Base-by-base conservation (phyloP, 495 filamentous ascomycete species). In the Penicillium paxilli region DNA sequence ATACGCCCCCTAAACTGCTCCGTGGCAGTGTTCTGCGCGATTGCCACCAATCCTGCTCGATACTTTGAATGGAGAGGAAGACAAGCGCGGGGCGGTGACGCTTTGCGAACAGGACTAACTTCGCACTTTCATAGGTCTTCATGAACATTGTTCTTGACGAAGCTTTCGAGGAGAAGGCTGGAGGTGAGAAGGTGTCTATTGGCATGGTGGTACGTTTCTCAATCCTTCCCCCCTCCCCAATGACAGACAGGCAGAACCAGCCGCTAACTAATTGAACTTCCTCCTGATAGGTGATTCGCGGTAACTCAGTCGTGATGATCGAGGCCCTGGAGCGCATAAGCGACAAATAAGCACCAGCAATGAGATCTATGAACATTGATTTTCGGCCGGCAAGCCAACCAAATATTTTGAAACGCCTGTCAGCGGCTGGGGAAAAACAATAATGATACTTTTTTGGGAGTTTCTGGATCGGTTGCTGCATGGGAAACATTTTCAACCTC, bases 121-220 rank as follows among this genome's bases (percentile, higher is more conserved):
- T 47, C 25, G 12, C 28, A 19, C 40, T 16, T 24, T n/a, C n/a
- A 10, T 68, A 98, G 94, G 92, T 97, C 48, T 98, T 98, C 80
- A 83, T 98, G 64, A 98, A 98, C 73, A 92, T 98, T 64, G 93
- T 98, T 22, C 83, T 98, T 12, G 95, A 98, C 68, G 94, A 98
- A 60, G 93, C 94, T n/a, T 87, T 96, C 14, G 94, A 98, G 65
- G 91, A 97, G 79, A 96, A 93, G 71, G 81, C 83, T 25, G 91
- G 90, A 51, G 91, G 91, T 41, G 91, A 96, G 80, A 98, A 96
- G 75, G 87, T 86, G 42, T 81, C 85, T 54, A 83, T 97, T 44
- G 94, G 94, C 66, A 97, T 96, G 87, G 89, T 96, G 57, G 95
- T 96, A 84, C 50, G 88, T 52, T 28, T 35, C n/a, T 16, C 19